These are phyloP conservation scores for Albatrellus ellisii DNA, from an alignment of 768 basidiomycete genomes.

Conservation along the genomic window DNA sequence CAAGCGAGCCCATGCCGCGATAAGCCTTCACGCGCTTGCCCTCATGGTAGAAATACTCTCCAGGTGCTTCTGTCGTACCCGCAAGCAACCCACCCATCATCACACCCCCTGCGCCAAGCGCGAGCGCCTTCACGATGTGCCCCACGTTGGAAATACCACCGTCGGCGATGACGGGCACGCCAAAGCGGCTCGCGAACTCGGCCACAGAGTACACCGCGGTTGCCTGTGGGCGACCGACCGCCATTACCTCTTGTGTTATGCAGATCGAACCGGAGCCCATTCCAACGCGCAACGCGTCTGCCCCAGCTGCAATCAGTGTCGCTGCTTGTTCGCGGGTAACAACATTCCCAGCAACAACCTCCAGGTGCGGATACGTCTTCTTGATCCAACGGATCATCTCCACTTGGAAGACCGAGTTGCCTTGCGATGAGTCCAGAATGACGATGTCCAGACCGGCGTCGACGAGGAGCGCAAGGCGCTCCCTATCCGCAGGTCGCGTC, in stretches of 20 bases:
- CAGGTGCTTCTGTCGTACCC: constrained; percentile 93
- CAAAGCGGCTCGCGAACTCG: constrained; percentile 87
- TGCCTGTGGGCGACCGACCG: constrained; percentile 94
- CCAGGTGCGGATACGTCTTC: constrained; percentile 65
- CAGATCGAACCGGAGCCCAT: constrained; percentile 99
- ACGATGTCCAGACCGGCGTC: constrained; percentile 95
- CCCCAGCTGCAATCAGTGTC: constrained; percentile 83
- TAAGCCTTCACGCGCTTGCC: constrained; percentile 99
- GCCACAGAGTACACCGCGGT: constrained; percentile 96
- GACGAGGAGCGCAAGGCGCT: constrained; percentile 73
- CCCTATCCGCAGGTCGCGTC: constrained; percentile 79
- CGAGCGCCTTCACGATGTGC: constrained; percentile 92
- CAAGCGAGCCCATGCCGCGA: constrained; percentile 83
- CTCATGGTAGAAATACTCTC: constrained; percentile 98
- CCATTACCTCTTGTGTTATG: constrained; percentile 99
- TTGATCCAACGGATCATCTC: constrained; percentile 97
- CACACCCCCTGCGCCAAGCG: constrained; percentile 88
- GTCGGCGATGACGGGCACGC: constrained; percentile 93
- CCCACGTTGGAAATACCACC: constrained; percentile 94
- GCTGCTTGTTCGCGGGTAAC: constrained; percentile 98
- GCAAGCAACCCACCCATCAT: constrained; percentile 99
- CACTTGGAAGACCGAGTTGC: constrained; percentile 86
- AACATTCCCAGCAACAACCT: constrained; percentile 95
- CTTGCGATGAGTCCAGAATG: constrained; percentile 91
- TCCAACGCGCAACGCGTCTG: constrained; percentile 89